Base-by-base conservation (phyloP, 2,329 filamentous ascomycete species). In the Ophiostoma populinum region DNA sequence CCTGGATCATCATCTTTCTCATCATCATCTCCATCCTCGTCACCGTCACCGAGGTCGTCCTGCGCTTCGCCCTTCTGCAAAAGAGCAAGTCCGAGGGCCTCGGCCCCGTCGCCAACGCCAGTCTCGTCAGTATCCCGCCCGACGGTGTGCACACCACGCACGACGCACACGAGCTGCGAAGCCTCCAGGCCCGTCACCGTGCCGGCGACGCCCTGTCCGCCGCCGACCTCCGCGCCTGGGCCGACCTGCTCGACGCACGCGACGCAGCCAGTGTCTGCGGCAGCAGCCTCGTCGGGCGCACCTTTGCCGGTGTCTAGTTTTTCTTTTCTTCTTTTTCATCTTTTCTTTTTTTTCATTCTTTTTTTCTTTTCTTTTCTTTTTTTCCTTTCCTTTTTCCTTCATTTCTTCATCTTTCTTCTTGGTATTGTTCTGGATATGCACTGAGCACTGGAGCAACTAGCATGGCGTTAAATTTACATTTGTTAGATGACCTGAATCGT, bases 1-100 rank as follows among this genome's bases (percentile, higher is more conserved):
- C 90, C 1, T 95, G 87, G 87, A 95, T 98, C 54, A 79, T 95
- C 55, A 98, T 98, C 49, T 67, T 93, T 30, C 69, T 98, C 30
- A 98, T 98, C 51, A 56, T 92, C 31, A 62, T 95, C 45, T 87
- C 79, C 51, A 95, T 98, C 49, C 62, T 85, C 35, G 83, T 98
- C 35, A 95, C 90, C 2, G 79, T 82, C 34, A 76, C 79, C 4
- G 90, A 98, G 57, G 87, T 95, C 7, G 72, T 79, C 36, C 61
- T 98, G 34, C 70, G 90, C 6, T 95, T 95, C 50, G 75, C 66
- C 19, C 79, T 93, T 36, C 58, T 93, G 41, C 54, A 56, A 15
- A 58, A 54, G 44, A 55, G 56, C 29, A 61, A 57, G 42, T 50
- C 49, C 32, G 51, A 47, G 15, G 37, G 31, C n/a, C n/a, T n/a